phyloP scores from a whole-genome alignment of 2,329 filamentous ascomycete genomes.

The Fusarium nodosum region DNA sequence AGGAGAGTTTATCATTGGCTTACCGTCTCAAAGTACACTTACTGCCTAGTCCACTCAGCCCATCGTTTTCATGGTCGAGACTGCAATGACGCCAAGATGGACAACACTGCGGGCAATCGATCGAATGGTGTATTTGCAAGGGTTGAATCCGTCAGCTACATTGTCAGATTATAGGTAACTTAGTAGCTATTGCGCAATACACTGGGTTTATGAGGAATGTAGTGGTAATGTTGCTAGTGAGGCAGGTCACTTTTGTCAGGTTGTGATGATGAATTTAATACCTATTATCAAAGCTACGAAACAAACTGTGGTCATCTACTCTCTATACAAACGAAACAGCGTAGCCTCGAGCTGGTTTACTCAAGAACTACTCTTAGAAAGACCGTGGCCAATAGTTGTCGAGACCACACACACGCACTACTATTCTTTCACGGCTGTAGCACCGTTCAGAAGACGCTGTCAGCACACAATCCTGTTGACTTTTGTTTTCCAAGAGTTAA shows the following conservation, averaged over 20 bases:
- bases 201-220: background rate
- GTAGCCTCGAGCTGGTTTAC: background rate
- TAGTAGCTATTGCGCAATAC: background rate
- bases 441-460: background rate
- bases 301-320: background rate
- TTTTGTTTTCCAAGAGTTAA: background rate
- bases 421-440: background rate
- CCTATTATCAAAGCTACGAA: background rate
- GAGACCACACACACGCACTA: background rate
- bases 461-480: background rate
- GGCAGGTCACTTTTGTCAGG: no score
- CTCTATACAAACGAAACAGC: no score
- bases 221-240: background rate
- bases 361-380: background rate
- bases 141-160: background rate
- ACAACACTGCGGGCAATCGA: background rate
- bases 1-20: background rate
- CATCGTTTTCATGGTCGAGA: background rate
- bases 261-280: background rate
- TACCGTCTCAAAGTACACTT: background rate
- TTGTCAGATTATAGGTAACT: background rate
- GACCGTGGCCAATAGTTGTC: background rate
- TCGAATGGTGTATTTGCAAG: background rate
- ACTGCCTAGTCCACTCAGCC: background rate
- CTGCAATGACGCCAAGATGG: slow-evolving; percentile 8